Conservation (phyloP, 2,329 filamentous ascomycete genomes). For the Tolypocladium endophyticum region DNA sequence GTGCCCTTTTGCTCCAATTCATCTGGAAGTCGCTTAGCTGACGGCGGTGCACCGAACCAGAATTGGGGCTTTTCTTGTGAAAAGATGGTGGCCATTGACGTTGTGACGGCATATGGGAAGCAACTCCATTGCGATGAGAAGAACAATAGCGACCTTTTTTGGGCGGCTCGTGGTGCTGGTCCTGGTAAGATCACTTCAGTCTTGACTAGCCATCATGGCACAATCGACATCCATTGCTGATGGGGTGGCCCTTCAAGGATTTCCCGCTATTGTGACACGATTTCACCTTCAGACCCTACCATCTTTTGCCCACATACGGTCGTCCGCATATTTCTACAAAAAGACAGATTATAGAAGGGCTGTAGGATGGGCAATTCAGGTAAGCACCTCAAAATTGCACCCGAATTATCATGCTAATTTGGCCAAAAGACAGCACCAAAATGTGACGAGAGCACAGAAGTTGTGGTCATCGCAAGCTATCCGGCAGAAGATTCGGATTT, state of each 20-base stretch:
- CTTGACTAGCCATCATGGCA: background rate
- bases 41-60: background rate
- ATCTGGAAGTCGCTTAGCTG: background rate
- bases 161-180: background rate
- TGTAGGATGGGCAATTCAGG: background rate
- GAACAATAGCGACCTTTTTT: background rate
- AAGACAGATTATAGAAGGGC: background rate
- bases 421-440: background rate
- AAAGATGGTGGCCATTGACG: background rate
- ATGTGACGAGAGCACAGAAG: background rate
- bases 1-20: background rate
- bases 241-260: background rate
- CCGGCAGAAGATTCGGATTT: background rate
- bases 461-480: background rate
- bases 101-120: background rate
- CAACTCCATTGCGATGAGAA: background rate
- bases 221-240: background rate
- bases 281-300: background rate
- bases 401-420: background rate
- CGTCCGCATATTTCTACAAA: background rate
- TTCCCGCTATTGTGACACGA: background rate
- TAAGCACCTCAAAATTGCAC: background rate
- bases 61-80: background rate
- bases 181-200: background rate
- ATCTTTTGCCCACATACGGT: background rate